Base-by-base conservation (phyloP, 1,284 basidiomycete species). In the Malassezia obtusa region DNA sequence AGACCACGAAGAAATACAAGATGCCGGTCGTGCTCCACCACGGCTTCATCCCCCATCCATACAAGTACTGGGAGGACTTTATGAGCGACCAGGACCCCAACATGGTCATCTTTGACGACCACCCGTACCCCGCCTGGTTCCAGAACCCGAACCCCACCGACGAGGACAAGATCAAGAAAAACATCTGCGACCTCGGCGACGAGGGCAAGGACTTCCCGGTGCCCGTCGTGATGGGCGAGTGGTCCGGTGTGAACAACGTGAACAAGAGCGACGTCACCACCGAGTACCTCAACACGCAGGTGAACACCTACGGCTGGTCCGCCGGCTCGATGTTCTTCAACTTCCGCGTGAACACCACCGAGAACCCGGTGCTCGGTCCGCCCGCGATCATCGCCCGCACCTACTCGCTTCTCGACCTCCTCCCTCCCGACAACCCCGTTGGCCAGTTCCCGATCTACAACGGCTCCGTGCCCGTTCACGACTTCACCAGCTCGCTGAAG, bases 51-150 rank as follows among this genome's bases (percentile, higher is more conserved):
- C 55, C 55, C 30, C 45, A 59, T 22, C 50, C 52, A 10, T 50
- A 52, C 40, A 15, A 51, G 5, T 43, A 58, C 48, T 72, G 67
- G 67, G 15, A 39, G 17, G 40, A 55, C 22, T 72, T 68, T 46
- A 58, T 60, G 4, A 40, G 41, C 7, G 63, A 60, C 49, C 64
- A 72, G 57, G 47, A 68, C 46, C 68, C 66, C 45, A 60, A 57
- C 49, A 61, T 57, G 51, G 59, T 71, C 41, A 59, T 64, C 39
- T 68, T 67, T 58, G 64, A 67, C 44, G 60, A 68, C 44, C 67
- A 71, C 49, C 68, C 68, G 12, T 70, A 70, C 59, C 67, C 68
- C 0, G 68, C 64, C 4, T 71, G 65, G 65, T 71, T 66, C 61
- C 26, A 39, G 8, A 44, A 17, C 0, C 63, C 63, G 11, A 28